phyloP scores from a whole-genome alignment of 1,139 yeast genomes.

The Torulaspora pretoriensis region DNA sequence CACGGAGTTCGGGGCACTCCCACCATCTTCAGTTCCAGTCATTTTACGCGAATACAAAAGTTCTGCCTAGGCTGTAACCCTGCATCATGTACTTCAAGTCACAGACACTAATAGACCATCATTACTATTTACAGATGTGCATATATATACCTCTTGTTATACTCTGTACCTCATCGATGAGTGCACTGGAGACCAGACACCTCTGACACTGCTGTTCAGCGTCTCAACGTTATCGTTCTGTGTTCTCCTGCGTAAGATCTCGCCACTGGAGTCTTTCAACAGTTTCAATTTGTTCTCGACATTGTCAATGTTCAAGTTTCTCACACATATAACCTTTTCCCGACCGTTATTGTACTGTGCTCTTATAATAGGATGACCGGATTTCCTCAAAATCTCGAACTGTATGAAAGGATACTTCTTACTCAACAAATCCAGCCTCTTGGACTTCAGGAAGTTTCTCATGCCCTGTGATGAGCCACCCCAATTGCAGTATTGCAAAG shows the following conservation, averaged over 20 bases:
- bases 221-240: slow-evolving; percentile 75
- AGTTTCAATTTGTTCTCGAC: slow-evolving; percentile 52
- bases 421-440: slow-evolving; percentile 57
- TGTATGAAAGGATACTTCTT: slow-evolving; percentile 58
- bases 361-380: slow-evolving; percentile 78
- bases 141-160: slow-evolving; percentile 31
- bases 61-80: slow-evolving; percentile 25
- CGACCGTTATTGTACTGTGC: slow-evolving; percentile 56
- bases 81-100: slow-evolving; percentile 4
- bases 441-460: slow-evolving; percentile 53
- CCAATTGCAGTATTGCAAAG: slow-evolving; percentile 82
- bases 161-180: slow-evolving; percentile 65
- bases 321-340: slow-evolving; percentile 56
- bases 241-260: slow-evolving; percentile 52
- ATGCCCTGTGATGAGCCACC: slow-evolving; percentile 92
- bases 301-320: slow-evolving; percentile 52
- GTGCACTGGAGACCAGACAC: slow-evolving; percentile 97
- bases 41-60: slow-evolving; percentile 84
- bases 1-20: slow-evolving; percentile 93
- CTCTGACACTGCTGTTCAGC: slow-evolving; percentile 81
- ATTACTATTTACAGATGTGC: slow-evolving; percentile 7
- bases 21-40: slow-evolving; percentile 96
- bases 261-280: slow-evolving; percentile 57
- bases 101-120: not conserved
- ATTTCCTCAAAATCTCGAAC: slow-evolving; percentile 61